phyloP scores from a whole-genome alignment of 2,329 filamentous ascomycete genomes.

The Phyllosticta paracitricarpa region DNA sequence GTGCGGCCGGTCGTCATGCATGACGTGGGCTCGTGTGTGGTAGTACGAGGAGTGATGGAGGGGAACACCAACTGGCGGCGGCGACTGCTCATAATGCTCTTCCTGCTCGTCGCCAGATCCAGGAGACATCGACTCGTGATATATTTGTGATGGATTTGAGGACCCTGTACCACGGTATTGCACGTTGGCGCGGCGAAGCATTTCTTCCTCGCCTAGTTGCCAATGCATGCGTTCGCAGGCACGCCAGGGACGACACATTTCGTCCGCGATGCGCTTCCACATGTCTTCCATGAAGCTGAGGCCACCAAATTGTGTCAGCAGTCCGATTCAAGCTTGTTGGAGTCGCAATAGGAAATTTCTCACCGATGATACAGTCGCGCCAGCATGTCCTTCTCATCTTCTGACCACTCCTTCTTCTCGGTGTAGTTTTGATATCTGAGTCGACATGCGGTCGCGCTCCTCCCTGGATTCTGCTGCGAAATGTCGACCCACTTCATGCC shows the following conservation, averaged over 20 bases:
- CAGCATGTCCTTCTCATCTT: slow-evolving; percentile 96
- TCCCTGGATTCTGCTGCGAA: slow-evolving; percentile 77
- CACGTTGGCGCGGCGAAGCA: slow-evolving; percentile 82
- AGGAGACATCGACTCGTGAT: background rate
- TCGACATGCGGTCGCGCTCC: slow-evolving; percentile 88
- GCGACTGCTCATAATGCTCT: background rate
- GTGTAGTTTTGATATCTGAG: slow-evolving; percentile 97
- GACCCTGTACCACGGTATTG: slow-evolving; percentile 57
- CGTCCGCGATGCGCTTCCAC: slow-evolving; percentile 92
- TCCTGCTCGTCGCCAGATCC: background rate
- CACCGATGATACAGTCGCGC: slow-evolving; percentile 91
- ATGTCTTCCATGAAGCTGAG: slow-evolving; percentile 90
- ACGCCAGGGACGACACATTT: slow-evolving; percentile 91
- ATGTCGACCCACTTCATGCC: slow-evolving; percentile 99
- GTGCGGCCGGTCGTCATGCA: background rate
- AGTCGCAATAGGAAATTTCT: slow-evolving; percentile 14
- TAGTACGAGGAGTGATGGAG: background rate
- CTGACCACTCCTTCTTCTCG: slow-evolving; percentile 86
- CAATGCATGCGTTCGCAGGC: slow-evolving; percentile 97
- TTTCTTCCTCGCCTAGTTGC: slow-evolving; percentile 87
- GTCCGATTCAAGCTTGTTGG: background rate
- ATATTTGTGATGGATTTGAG: background rate
- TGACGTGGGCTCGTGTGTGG: background rate
- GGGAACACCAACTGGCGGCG: background rate
- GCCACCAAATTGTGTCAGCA: slow-evolving; percentile 11